These are phyloP conservation scores for Sabuloglossum arenarium DNA, from an alignment of 495 filamentous ascomycete genomes.

Conservation along the genomic window DNA sequence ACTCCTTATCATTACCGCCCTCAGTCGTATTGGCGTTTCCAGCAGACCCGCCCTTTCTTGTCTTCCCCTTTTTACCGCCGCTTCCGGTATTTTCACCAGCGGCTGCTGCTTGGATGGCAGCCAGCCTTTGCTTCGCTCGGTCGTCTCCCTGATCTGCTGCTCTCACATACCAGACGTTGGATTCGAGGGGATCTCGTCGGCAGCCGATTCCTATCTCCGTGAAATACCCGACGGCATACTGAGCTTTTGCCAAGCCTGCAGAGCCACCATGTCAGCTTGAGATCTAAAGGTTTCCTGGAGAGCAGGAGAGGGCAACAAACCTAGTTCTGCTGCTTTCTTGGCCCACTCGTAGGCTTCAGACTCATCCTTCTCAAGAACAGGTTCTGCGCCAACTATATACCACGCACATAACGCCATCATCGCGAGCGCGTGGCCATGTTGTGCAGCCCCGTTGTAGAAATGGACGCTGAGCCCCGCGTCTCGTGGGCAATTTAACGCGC, in stretches of 20 bases:
- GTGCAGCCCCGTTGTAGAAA: slow-evolving; percentile 87
- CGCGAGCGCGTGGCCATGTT: slow-evolving; percentile 61
- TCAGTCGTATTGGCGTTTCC: not conserved
- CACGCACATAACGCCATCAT: slow-evolving; percentile 99
- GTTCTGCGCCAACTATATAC: slow-evolving; percentile 93
- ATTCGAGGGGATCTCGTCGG: slow-evolving; percentile 77
- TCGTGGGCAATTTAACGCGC: slow-evolving; percentile 62
- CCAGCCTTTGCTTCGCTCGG: slow-evolving; percentile 65
- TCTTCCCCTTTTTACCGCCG: not conserved
- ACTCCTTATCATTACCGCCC: not conserved
- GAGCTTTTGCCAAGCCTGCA: slow-evolving; percentile 69
- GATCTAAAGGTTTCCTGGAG: too few relatives aligned
- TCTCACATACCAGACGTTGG: slow-evolving; percentile 96
- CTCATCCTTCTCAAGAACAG: slow-evolving; percentile 84
- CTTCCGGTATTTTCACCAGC: slow-evolving; percentile 31
- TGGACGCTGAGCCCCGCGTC: slow-evolving; percentile 91
- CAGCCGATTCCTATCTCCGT: slow-evolving; percentile 97
- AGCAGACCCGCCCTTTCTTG: not conserved
- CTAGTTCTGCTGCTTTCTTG: slow-evolving; percentile 57
- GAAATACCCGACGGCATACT: slow-evolving; percentile 93
- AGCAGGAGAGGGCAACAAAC: slow-evolving; percentile 20
- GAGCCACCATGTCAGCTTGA: too few relatives aligned
- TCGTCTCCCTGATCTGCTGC: slow-evolving; percentile 86
- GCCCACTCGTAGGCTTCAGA: slow-evolving; percentile 96
- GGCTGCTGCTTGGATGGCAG: slow-evolving; percentile 68